Conservation (phyloP, 176 grass and related monocot species). For the Carex myosuroides region DNA sequence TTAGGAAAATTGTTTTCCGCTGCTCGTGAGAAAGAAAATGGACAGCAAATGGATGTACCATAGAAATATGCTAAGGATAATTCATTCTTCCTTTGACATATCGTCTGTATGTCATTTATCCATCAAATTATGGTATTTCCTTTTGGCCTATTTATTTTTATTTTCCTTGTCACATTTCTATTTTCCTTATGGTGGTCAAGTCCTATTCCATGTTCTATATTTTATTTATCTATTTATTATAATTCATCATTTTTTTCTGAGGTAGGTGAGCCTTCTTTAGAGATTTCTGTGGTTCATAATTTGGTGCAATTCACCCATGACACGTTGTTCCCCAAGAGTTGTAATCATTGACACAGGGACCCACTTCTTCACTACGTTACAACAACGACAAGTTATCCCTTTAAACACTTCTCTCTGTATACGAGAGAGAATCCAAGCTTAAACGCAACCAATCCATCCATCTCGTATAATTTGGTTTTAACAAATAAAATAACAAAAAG, state of each 20-base stretch:
- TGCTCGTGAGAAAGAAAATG: background rate
- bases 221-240: background rate
- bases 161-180: background rate
- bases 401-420: background rate
- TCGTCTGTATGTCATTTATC: background rate
- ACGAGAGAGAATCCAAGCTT: background rate
- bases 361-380: background rate
- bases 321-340: background rate
- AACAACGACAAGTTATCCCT: constrained; percentile 2
- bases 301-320: background rate
- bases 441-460: background rate
- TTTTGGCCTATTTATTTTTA: background rate
- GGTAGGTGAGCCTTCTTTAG: background rate
- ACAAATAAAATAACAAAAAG: background rate
- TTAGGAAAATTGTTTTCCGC: background rate
- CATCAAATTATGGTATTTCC: background rate
- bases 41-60: background rate
- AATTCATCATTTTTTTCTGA: background rate
- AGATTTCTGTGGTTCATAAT: background rate
- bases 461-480: background rate
- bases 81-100: background rate
- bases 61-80: background rate
- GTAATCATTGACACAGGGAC: background rate
- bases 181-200: background rate
- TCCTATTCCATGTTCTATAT: background rate